Base-by-base conservation (phyloP, 441 rosid species). In the Adansonia madagascariensis region DNA sequence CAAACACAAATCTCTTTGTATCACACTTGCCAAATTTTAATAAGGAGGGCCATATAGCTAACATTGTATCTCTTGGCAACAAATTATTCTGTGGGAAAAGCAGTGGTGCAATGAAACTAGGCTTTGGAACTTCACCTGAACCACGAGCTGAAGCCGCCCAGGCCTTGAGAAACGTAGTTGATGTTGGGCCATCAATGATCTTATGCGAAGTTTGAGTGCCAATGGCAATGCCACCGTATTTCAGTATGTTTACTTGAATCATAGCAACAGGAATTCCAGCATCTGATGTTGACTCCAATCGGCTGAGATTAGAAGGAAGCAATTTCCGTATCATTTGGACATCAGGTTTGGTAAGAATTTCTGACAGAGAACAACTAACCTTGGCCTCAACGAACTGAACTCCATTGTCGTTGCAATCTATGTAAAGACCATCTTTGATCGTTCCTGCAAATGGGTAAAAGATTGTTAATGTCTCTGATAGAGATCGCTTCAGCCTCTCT, bases 371-470 rank as follows among this genome's bases (percentile, higher is more conserved):
- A 61, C 75, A 68, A 0, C 57, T 60, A 14, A 85, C 84, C 10
- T 72, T 62, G n/a, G 91, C 78, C 52, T 90, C 86, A 0, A 84
- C 81, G 22, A 75, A 90, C 44, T 69, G 17, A 15, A 84, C 88
- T 47, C 94, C 94, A 35, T 83, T 77, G 49, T 86, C 89, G 68
- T 85, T 85, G 59, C 92, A 91, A 20, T 90, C 88, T 6, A 87
- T 61, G 39, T 79, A 75, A 53, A 82, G 84, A 8, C 81, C 82
- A 5, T 83, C 86, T 50, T 71, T 77, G 74, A 90, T 78, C 75
- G 62, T 84, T n/a, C 97, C 91, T 0, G 91, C 87, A 15, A 89
- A 78, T 3, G 88, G 91, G 81, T 87, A 89, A 59, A 86, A 88
- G 1, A 20, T 60, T 39, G 88, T 80, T 57, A 90, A 71, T 43